Conservation (phyloP, 148 eudicot genomes). For the Chenopodium berlandieri region DNA sequence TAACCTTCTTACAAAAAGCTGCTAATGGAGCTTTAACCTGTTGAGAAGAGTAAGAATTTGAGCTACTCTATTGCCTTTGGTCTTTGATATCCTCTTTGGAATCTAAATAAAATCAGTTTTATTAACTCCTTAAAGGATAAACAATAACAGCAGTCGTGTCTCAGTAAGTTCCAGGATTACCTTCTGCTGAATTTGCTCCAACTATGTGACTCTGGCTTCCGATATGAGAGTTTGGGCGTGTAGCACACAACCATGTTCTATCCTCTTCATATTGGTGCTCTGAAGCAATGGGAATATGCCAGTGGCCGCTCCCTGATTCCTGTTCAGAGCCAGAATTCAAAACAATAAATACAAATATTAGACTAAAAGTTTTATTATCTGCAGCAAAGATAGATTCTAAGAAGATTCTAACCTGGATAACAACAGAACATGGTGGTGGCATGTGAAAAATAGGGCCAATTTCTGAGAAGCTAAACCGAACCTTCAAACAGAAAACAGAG, state of each 20-base stretch:
- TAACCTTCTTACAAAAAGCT: not conserved
- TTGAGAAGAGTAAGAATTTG: conserved; percentile 12
- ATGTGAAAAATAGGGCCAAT: conserved; percentile 70
- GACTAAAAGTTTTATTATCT: not conserved
- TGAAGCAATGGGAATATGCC: conserved; percentile 90
- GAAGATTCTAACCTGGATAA: conserved; percentile 66
- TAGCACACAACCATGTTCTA: conserved; percentile 71
- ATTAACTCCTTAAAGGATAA: not conserved
- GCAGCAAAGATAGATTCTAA: not conserved
- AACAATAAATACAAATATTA: not conserved
- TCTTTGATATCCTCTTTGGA: conserved; percentile 13
- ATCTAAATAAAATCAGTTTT: conserved; percentile 19
- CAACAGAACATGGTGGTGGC: conserved; percentile 93
- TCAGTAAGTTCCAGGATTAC: conserved; percentile 33
- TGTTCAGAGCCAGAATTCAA: conserved; percentile 23
- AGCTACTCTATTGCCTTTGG: not conserved
- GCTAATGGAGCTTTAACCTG: conserved; percentile 15
- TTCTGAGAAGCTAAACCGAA: conserved; percentile 72
- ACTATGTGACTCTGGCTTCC: conserved; percentile 21
- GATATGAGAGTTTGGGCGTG: conserved; percentile 44
- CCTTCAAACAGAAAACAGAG: conserved; percentile 41
- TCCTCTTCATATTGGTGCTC: conserved; percentile 60
- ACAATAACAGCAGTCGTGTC: not conserved
- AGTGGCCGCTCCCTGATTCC: conserved; percentile 82
- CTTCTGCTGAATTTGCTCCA: conserved; percentile 26